Conservation (phyloP, 148 eudicot species). For the Talinum fruticosum region DNA sequence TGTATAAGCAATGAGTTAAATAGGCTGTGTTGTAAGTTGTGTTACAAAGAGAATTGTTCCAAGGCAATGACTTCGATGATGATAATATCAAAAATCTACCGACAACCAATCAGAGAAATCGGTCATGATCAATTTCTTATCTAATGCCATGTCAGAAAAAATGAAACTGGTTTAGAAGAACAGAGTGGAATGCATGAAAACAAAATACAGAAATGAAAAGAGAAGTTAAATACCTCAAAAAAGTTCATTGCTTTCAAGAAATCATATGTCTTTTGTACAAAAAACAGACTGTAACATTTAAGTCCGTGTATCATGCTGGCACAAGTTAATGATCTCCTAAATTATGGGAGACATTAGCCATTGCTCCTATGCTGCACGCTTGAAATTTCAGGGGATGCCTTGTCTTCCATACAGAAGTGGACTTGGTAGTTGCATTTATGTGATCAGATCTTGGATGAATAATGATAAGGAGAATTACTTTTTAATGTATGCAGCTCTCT, state of each 20-base stretch:
- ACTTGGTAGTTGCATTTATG: conserved; percentile 8
- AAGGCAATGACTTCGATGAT: not conserved
- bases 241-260: conserved; percentile 20
- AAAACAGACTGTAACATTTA: conserved; percentile 13
- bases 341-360: not conserved
- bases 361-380: not conserved
- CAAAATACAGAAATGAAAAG: not conserved
- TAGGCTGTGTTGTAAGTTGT: not conserved
- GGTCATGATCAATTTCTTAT: not conserved
- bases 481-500: conserved; percentile 16
- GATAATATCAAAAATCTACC: not conserved
- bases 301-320: not conserved
- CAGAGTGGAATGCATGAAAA: not conserved
- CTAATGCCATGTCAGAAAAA: not conserved
- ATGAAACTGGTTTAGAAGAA: not conserved
- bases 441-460: conserved; percentile 9
- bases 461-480: conserved; percentile 7
- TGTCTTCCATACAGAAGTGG: conserved; percentile 21
- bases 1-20: not conserved
- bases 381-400: conserved; percentile 12
- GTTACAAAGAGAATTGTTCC: not conserved
- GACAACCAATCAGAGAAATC: not conserved
- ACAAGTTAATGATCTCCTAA: conserved; percentile 14
- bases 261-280: conserved; percentile 22
- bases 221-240: conserved; percentile 11